Evolutionary conservation across 1,284 basidiomycete genomes (phyloP).

Genomic region (Ganoderma multipileum): DNA sequence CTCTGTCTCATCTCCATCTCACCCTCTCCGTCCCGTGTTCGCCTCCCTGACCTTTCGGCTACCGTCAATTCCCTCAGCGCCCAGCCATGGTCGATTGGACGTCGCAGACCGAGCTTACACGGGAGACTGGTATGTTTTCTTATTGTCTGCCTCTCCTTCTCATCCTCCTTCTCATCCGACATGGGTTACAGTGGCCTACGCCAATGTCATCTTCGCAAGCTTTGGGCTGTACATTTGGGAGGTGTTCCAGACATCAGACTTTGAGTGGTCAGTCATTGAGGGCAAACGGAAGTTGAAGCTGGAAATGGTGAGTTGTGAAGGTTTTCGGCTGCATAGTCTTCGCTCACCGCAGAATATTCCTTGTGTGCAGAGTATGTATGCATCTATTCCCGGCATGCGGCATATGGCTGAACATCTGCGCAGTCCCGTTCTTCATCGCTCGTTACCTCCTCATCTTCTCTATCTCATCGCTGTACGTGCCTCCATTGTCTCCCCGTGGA

Average conservation of each 20-base stretch:
- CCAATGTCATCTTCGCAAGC: constrained; percentile 62
- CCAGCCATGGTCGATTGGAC: constrained; percentile 64
- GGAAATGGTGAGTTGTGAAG: constrained; percentile 60
- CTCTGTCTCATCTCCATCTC: constrained; percentile 16
- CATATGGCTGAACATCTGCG: constrained; percentile 10
- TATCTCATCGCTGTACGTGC: constrained; percentile 63
- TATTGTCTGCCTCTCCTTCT: not conserved
- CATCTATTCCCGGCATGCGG: not conserved
- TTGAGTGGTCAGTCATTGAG: constrained; percentile 69
- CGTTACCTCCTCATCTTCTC: constrained; percentile 72
- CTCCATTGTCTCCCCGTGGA: no score
- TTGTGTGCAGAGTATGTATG: constrained; percentile 34
- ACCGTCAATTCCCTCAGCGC: not conserved
- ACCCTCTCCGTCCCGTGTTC: constrained; percentile 14
- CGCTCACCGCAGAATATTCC: constrained; percentile 2
- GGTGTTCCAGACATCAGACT: constrained; percentile 62
- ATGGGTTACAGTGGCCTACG: constrained; percentile 54
- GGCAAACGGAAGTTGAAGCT: constrained; percentile 63
- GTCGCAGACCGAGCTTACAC: constrained; percentile 51
- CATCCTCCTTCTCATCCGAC: constrained; percentile 10
- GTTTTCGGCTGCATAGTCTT: not conserved
- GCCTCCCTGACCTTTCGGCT: constrained; percentile 9
- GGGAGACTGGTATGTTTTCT: constrained; percentile 51
- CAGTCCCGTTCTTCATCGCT: constrained; percentile 73
- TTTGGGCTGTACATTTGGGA: constrained; percentile 76